Conservation (phyloP, 1,284 basidiomycete species). For the Puccinia horiana region DNA sequence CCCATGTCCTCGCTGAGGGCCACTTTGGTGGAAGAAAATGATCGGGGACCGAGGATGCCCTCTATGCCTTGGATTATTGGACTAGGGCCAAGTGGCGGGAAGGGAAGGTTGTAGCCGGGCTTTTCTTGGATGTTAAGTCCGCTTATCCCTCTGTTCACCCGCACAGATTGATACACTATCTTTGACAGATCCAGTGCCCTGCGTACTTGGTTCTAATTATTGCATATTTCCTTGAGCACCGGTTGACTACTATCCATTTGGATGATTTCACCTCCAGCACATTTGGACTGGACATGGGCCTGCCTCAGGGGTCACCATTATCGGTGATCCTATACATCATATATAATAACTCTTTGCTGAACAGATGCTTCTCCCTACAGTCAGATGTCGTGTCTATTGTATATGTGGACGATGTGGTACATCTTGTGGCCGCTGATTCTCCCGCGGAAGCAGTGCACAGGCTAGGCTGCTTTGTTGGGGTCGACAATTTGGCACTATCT, state of each 20-base stretch:
- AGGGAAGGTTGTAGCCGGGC: not conserved
- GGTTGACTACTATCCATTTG: not conserved
- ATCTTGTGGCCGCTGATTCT: not conserved
- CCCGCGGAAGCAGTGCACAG: not conserved
- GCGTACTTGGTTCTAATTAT: not conserved
- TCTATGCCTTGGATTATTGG: not conserved
- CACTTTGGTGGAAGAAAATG: not conserved
- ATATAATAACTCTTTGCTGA: not conserved
- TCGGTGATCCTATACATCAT: conserved; percentile 20
- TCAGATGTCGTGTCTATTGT: not conserved
- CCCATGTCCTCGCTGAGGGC: not conserved
- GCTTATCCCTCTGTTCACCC: conserved; percentile 23
- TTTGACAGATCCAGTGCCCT: not conserved
- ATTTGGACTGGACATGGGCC: not conserved
- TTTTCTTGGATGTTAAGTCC: conserved; percentile 21
- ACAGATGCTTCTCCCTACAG: not conserved
- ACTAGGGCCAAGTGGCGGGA: not conserved
- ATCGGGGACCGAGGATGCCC: not conserved
- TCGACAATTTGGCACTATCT: not conserved
- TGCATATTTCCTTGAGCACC: not conserved
- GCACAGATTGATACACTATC: not conserved
- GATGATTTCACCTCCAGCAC: not conserved
- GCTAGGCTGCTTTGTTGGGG: not conserved
- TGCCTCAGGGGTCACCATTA: conserved; percentile 16
- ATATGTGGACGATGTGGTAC: not conserved